Conservation (phyloP, 768 basidiomycete species). For the Melanogaster broomeanus region DNA sequence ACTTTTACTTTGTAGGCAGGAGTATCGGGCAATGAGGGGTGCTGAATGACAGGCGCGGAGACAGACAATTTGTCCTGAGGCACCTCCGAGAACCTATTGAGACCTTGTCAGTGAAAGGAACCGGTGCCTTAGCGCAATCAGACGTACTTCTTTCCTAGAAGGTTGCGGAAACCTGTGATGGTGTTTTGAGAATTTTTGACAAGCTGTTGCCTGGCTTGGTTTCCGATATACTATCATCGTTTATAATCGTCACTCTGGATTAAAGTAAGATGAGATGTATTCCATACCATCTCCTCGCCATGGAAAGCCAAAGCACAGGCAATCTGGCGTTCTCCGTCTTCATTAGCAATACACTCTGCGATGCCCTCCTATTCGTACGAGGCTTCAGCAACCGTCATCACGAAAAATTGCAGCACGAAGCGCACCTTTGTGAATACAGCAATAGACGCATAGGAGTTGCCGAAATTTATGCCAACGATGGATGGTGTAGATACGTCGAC, state of each 20-base stretch:
- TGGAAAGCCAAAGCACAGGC: constrained; percentile 90
- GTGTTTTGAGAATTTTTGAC: constrained; percentile 95
- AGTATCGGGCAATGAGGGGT: constrained; percentile 66
- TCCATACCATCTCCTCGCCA: constrained; percentile 87
- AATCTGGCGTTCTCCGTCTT: constrained; percentile 98
- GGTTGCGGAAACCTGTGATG: constrained; percentile 91
- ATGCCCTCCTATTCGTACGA: constrained; percentile 67
- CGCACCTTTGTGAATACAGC: constrained; percentile 91
- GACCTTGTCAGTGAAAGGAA: neutral
- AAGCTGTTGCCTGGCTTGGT: constrained; percentile 90
- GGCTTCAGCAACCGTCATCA: neutral
- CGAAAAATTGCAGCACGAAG: constrained; percentile 1
- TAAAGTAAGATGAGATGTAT: neutral
- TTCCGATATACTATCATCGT: constrained; percentile 83
- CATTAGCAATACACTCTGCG: constrained; percentile 95
- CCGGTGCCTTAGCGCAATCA: neutral
- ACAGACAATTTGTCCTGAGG: constrained; percentile 48
- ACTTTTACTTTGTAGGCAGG: constrained; percentile 86
- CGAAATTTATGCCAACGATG: constrained; percentile 94
- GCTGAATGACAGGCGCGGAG: constrained; percentile 77
- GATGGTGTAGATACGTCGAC: constrained; percentile 44
- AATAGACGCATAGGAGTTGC: constrained; percentile 93
- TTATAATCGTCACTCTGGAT: constrained; percentile 4
- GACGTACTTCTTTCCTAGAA: constrained; percentile 88
- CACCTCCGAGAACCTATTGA: constrained; percentile 74